phyloP scores from a whole-genome alignment of 2,329 filamentous ascomycete species.

The Bipolaris victoriae region DNA sequence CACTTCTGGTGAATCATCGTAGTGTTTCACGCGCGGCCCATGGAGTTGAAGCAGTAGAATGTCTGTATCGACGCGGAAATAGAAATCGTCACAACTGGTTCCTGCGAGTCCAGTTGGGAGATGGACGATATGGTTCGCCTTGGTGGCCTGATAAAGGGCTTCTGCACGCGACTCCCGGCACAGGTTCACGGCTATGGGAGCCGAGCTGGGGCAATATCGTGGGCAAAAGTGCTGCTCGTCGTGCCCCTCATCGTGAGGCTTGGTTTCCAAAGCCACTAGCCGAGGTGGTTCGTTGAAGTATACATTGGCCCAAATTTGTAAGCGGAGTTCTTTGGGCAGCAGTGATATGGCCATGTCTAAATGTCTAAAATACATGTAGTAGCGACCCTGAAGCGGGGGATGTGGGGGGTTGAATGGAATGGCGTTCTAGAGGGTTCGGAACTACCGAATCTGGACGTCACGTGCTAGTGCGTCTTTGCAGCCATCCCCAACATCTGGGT shows the following conservation, averaged over 20 bases:
- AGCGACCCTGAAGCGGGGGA: background rate
- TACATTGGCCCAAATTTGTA: conserved; percentile 29
- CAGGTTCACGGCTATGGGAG: conserved; percentile 23
- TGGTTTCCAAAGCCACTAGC: conserved; percentile 25
- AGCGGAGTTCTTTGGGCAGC: conserved; percentile 33
- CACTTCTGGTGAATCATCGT: conserved; percentile 27
- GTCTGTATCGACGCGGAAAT: conserved; percentile 30
- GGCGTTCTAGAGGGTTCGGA: conserved; percentile 3
- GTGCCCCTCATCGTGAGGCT: conserved; percentile 24
- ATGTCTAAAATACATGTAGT: conserved; percentile 7
- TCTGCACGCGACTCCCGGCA: conserved; percentile 31
- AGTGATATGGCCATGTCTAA: conserved; percentile 24
- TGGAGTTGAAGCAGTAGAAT: conserved; percentile 25
- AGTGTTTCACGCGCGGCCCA: conserved; percentile 19
- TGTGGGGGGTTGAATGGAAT: background rate
- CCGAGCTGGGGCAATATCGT: conserved; percentile 27
- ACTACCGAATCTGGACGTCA: conserved; percentile 10
- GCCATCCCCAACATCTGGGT: conserved; percentile 6
- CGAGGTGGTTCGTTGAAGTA: conserved; percentile 30
- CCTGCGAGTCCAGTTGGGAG: conserved; percentile 8
- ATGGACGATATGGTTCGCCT: conserved; percentile 18
- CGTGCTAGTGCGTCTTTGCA: background rate
- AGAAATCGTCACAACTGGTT: conserved; percentile 14
- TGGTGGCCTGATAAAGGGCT: conserved; percentile 25
- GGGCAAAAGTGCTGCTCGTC: conserved; percentile 29